Evolutionary conservation across 2,329 filamentous ascomycete species (phyloP).

Genomic region (Aplosporella prunicola): DNA sequence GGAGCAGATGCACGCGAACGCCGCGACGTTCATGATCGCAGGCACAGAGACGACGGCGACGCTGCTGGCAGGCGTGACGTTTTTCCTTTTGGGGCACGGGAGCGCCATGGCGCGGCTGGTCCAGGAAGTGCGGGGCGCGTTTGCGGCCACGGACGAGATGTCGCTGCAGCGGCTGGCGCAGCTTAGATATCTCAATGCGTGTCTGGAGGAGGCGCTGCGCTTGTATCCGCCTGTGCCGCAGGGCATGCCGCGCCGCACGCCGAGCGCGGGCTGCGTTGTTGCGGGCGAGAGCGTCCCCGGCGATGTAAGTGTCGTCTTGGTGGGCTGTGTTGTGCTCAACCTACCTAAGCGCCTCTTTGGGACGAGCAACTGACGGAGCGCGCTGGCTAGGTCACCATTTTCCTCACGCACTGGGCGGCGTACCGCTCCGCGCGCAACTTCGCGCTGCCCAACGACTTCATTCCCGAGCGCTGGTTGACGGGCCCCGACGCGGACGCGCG

Average conservation of each 20-base stretch:
- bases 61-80: conserved; percentile 21
- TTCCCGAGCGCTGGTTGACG: conserved; percentile 27
- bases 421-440: conserved; percentile 20
- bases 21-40: conserved; percentile 21
- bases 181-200: conserved; percentile 10
- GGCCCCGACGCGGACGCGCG: conserved; percentile 10
- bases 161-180: conserved; percentile 1
- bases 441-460: conserved; percentile 17
- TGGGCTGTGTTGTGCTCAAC: not conserved
- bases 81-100: conserved; percentile 22
- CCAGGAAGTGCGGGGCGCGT: not conserved
- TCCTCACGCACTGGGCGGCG: conserved; percentile 15
- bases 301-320: conserved; percentile 17
- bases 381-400: not conserved
- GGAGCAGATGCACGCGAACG: conserved; percentile 14
- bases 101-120: not conserved
- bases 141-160: not conserved
- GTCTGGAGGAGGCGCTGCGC: conserved; percentile 34
- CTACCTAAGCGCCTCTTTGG: not conserved
- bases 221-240: conserved; percentile 35
- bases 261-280: conserved; percentile 19
- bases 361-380: too few relatives aligned
- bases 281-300: conserved; percentile 15
- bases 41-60: conserved; percentile 35
- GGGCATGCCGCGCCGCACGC: conserved; percentile 20